Conservation (phyloP, 164 flowering plant species). For the Dillenia turbinata region DNA sequence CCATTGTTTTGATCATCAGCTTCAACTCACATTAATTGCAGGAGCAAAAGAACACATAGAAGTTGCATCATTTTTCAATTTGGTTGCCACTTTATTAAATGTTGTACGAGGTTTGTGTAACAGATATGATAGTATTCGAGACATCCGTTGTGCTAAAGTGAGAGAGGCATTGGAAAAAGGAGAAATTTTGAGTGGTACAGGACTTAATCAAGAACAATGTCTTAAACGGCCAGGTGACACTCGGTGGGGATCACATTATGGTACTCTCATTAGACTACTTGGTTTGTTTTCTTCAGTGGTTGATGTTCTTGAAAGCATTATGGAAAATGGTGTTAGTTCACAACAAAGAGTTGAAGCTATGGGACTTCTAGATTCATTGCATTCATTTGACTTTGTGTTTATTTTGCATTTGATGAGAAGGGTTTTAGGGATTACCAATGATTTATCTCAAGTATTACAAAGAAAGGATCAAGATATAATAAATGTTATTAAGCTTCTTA, state of each 20-base stretch:
- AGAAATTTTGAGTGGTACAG: neutral
- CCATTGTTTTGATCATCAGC: conserved; percentile 7
- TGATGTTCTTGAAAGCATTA: conserved; percentile 1
- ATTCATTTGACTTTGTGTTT: too few relatives aligned
- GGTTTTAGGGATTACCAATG: too few relatives aligned
- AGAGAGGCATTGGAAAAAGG: conserved; percentile 1
- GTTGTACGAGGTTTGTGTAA: conserved; percentile 5
- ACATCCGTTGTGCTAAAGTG: neutral
- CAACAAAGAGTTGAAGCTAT: too few relatives aligned
- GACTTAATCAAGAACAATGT: conserved; percentile 7
- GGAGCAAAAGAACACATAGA: conserved; percentile 4
- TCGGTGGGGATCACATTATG: conserved; percentile 8
- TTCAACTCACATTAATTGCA: neutral
- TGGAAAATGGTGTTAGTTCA: too few relatives aligned
- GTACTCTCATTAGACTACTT: neutral
- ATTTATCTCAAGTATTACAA: too few relatives aligned
- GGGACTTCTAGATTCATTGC: too few relatives aligned
- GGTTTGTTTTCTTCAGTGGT: conserved; percentile 3
- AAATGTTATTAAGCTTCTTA: too few relatives aligned
- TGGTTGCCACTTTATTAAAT: conserved; percentile 7
- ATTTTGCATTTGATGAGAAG: too few relatives aligned
- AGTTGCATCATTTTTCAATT: neutral
- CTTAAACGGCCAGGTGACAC: conserved; percentile 5
- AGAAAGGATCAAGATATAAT: too few relatives aligned
- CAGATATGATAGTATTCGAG: neutral